Conservation (phyloP, 345 rosid genomes). For the Eucalyptus curtisii region DNA sequence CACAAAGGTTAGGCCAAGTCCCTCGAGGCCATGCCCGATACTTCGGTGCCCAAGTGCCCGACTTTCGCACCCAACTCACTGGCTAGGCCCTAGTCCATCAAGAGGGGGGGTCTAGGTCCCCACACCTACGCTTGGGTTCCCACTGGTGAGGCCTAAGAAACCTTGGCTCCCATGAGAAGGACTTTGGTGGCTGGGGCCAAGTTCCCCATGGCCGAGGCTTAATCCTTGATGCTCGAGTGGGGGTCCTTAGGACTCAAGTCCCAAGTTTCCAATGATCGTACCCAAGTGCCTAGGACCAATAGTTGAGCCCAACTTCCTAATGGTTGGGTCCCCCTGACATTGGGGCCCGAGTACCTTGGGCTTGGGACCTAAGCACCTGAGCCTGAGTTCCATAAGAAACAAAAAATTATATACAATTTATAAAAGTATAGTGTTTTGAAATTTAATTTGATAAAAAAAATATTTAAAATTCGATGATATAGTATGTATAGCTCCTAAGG, state of each 20-base stretch:
- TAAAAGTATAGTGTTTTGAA: background rate
- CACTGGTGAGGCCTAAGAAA: background rate
- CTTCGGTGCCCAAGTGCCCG: background rate
- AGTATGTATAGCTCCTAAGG: background rate
- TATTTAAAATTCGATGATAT: background rate
- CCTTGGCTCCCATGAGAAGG: background rate
- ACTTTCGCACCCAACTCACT: no score
- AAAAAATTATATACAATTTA: no score
- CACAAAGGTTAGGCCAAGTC: no score
- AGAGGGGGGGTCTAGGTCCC: no score
- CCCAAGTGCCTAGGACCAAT: background rate
- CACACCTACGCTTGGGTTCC: no score
- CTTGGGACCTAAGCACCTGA: no score
- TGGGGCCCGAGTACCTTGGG: background rate
- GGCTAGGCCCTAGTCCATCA: no score
- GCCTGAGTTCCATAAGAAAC: no score
- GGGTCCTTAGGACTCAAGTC: background rate
- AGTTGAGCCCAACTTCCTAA: background rate
- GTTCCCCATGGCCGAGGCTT: background rate
- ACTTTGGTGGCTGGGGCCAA: rapidly evolving
- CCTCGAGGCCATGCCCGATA: background rate
- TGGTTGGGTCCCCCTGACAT: background rate
- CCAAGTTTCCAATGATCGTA: background rate
- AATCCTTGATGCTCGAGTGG: background rate
- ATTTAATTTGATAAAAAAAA: background rate